Evolutionary conservation across 805 yeast species (phyloP).

Genomic region (Suhomyces sp.): DNA sequence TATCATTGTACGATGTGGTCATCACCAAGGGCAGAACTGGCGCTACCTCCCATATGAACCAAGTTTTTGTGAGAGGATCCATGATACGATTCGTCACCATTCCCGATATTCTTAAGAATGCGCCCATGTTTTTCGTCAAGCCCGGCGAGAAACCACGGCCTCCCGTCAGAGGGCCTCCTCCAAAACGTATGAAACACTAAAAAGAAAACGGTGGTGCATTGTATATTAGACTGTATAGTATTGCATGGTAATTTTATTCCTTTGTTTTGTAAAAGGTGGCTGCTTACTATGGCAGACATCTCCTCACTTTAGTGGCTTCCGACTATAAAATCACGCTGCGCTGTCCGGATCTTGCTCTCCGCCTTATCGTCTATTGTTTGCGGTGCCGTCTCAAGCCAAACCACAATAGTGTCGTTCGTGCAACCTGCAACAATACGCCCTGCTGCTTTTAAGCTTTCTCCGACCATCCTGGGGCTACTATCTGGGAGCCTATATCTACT

Average conservation of each 20-base stretch:
- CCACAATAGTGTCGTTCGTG: background rate
- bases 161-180: conserved; percentile 51
- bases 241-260: background rate
- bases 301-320: background rate
- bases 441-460: background rate
- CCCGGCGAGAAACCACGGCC: conserved; percentile 62
- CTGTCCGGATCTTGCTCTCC: background rate
- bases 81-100: conserved; percentile 79
- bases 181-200: conserved; percentile 30
- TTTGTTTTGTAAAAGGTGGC: background rate
- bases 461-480: background rate
- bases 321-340: background rate
- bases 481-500: background rate
- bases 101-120: conserved; percentile 84
- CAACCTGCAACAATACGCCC: background rate
- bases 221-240: background rate
- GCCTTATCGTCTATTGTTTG: background rate
- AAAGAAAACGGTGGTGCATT: background rate
- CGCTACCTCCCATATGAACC: conserved; percentile 68
- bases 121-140: conserved; percentile 77
- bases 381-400: background rate
- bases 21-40: conserved; percentile 71
- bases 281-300: background rate
- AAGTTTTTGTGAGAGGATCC: conserved; percentile 89
- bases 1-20: conserved; percentile 77